Conservation (phyloP, 1,139 yeast genomes). For the Sugiyamaella neomexicana region DNA sequence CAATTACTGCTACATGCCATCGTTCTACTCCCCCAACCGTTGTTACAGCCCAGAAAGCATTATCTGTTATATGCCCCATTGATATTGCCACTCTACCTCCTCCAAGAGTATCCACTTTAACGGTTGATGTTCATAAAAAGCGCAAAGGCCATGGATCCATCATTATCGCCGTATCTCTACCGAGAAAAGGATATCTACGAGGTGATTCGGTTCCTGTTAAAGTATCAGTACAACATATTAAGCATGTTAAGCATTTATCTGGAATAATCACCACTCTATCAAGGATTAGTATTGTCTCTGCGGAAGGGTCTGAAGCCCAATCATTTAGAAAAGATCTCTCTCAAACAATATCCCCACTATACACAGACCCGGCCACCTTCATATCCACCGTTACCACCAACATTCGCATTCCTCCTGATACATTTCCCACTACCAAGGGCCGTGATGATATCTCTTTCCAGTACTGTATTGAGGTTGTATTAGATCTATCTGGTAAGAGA, state of each 20-base stretch:
- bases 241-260: conserved; percentile 66
- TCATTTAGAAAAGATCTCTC: conserved; percentile 82
- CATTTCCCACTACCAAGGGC: conserved; percentile 79
- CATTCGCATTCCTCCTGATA: conserved; percentile 76
- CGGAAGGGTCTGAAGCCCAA: conserved; percentile 52
- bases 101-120: conserved; percentile 66
- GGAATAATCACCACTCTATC: conserved; percentile 81
- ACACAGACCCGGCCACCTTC: conserved; percentile 66
- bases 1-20: conserved; percentile 56
- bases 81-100: conserved; percentile 67
- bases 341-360: conserved; percentile 76
- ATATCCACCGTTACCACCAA: conserved; percentile 61
- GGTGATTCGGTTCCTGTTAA: conserved; percentile 80
- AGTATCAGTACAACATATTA: conserved; percentile 64
- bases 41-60: conserved; percentile 43
- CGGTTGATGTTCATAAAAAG: conserved; percentile 50
- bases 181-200: conserved; percentile 69
- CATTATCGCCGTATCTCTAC: conserved; percentile 54
- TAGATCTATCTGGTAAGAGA: conserved; percentile 60
- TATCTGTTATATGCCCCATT: conserved; percentile 68
- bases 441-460: conserved; percentile 77
- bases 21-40: conserved; percentile 34
- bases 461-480: conserved; percentile 78
- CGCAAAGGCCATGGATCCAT: conserved; percentile 36
- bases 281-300: conserved; percentile 76